Percentiles rank a stretch among this genome's conserved stretches.
These are phyloP conservation scores for Aegilops longissima DNA, from an alignment of 176 grass and related monocot genomes.

Conservation along the genomic window DNA sequence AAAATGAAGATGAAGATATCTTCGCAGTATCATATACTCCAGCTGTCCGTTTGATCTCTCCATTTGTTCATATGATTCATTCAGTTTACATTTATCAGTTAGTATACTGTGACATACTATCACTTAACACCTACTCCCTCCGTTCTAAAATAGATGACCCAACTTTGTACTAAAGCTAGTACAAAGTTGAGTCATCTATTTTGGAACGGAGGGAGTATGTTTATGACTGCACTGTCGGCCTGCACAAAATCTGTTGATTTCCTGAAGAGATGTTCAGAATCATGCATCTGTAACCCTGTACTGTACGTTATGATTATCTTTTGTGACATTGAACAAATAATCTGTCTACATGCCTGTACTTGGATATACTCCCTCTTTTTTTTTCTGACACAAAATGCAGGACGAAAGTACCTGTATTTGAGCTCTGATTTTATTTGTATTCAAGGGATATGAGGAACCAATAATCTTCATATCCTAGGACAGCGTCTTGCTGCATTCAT, in stretches of 20 bases:
- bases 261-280: background rate
- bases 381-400: background rate
- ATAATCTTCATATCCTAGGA: background rate
- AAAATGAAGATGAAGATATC: constrained; percentile 5
- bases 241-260: background rate
- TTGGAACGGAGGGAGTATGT: background rate
- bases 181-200: too few relatives aligned
- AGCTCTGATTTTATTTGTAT: background rate
- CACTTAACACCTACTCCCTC: constrained; percentile 1
- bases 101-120: background rate
- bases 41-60: background rate
- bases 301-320: background rate
- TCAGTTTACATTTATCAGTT: background rate
- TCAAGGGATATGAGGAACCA: background rate
- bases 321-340: background rate
- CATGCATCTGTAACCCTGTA: background rate
- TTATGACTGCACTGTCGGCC: background rate
- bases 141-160: too few relatives aligned
- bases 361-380: background rate
- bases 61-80: constrained; percentile 24
- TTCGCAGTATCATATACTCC: background rate
- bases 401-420: background rate
- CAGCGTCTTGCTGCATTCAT: too few relatives aligned
- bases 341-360: background rate
- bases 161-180: too few relatives aligned